Base-by-base conservation (phyloP, 192 early-diverging fungal species). In the Mortierella hygrophila region DNA sequence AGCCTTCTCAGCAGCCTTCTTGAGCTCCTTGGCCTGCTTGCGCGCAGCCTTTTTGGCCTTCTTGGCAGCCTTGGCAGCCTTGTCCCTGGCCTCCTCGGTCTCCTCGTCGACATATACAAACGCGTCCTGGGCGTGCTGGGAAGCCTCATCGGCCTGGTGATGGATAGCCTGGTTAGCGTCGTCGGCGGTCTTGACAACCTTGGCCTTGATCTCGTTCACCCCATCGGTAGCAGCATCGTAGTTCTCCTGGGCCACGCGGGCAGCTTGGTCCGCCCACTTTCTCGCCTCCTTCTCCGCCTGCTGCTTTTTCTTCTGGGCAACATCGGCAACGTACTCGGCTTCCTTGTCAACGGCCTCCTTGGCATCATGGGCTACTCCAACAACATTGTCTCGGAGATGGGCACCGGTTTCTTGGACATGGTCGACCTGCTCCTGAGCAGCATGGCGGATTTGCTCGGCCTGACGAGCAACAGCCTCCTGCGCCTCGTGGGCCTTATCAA, bases 401-500 rank as follows among this genome's bases (percentile, higher is more conserved):
- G 77, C 63, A 32, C 82, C 82, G 29, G 72, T 73, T 26, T 60
- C 82, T 16, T 83, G 81, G 68, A 37, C 47, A 29, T 47, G n/a
- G 0, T 80, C 35, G 18, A 68, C 71, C 57, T 80, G 70, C 40
- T 74, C 78, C 68, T 72, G 70, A 54, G 78, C 78, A 55, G 47
- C 37, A 29, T 76, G 65, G n/a, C 38, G 60, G 38, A 83, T 46
- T 10, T 71, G 54, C 40, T 79, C 73, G 16, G 82, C 82, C 37
- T 76, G 68, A 6, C 41, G 77, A 18, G 49, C 47, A 40, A 72
- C 70, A n/a, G 83, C 74, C 41, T 86, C 84, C 35, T 86, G 57
- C 18, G 79, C 84, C 70, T 78, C 84, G 16, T 69, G 65, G 0
- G 79, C 84, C 54, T 86, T 81, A 6, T 86, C 79, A 7, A 78